Evolutionary conservation across 805 yeast genomes (phyloP).

Genomic region (Metschnikowia amazonensis): DNA sequence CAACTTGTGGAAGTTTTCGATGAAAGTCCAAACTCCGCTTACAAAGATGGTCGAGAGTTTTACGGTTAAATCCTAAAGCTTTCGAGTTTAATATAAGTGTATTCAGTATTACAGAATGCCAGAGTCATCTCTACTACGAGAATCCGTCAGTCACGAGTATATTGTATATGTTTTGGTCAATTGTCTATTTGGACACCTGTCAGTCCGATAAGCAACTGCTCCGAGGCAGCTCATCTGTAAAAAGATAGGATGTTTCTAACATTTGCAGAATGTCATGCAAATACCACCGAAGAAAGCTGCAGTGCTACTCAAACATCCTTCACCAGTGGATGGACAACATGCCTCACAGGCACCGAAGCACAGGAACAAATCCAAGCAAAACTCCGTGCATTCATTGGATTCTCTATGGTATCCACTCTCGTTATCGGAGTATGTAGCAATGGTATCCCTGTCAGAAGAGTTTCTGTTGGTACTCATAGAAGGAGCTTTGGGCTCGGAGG

Average conservation of each 20-base stretch:
- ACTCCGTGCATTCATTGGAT: constrained; percentile 39
- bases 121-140: not conserved
- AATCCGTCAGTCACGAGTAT: not conserved
- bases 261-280: constrained; percentile 32
- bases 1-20: not conserved
- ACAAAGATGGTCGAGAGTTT: no score
- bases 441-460: constrained; percentile 8
- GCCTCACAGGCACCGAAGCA: constrained; percentile 41
- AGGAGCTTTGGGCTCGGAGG: constrained; percentile 14
- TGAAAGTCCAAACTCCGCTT: not conserved
- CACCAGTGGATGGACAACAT: constrained; percentile 41
- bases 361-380: constrained; percentile 33
- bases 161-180: not conserved
- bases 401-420: constrained; percentile 37
- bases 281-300: constrained; percentile 38
- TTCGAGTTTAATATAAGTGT: not conserved
- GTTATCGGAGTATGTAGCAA: constrained; percentile 12
- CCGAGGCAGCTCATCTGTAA: not conserved
- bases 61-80: not conserved
- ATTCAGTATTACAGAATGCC: not conserved
- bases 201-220: not conserved
- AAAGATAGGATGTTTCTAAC: constrained; percentile 10
- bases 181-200: not conserved
- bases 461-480: constrained; percentile 13
- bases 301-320: constrained; percentile 35